A percentile compares a stretch with the other conserved stretches of the same genome.
phyloP scores from a whole-genome alignment of 2,329 filamentous ascomycete species.

The Botrytis porri region DNA sequence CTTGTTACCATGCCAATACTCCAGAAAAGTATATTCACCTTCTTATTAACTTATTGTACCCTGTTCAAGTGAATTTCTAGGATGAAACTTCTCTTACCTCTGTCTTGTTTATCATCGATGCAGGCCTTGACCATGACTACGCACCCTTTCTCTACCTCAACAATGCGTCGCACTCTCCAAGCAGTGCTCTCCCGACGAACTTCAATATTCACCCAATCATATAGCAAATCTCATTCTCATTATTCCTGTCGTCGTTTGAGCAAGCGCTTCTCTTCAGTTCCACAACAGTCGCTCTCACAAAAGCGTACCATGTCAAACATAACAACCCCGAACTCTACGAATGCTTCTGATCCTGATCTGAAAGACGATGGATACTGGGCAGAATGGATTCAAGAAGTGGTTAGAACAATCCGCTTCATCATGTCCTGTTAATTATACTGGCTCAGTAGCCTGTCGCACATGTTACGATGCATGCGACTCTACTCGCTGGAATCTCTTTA shows the following conservation, averaged over 20 bases:
- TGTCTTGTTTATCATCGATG: not conserved
- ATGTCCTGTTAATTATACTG: not conserved
- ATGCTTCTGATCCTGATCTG: not conserved
- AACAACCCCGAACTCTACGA: not conserved
- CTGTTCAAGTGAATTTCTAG: not conserved
- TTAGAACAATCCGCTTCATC: not conserved
- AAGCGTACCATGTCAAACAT: not conserved
- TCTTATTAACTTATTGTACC: not conserved
- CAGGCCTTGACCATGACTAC: not conserved
- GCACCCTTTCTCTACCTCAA: not conserved
- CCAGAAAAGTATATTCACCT: not conserved
- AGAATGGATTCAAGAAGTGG: not conserved
- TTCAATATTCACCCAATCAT: not conserved
- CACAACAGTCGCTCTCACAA: not conserved
- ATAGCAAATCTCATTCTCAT: not conserved
- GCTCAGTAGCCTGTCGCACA: not conserved
- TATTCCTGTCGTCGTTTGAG: not conserved
- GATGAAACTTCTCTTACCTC: too few species aligned
- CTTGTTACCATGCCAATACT: not conserved
- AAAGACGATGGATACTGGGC: not conserved
- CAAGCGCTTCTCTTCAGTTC: not conserved
- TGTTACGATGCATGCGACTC: not conserved
- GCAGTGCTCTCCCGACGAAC: not conserved
- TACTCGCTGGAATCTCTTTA: not conserved
- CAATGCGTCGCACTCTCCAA: not conserved